Percentiles rank a stretch among this genome's conserved stretches.
Conservation (phyloP, 1,139 yeast genomes). For the Starmera stellimalicola region DNA sequence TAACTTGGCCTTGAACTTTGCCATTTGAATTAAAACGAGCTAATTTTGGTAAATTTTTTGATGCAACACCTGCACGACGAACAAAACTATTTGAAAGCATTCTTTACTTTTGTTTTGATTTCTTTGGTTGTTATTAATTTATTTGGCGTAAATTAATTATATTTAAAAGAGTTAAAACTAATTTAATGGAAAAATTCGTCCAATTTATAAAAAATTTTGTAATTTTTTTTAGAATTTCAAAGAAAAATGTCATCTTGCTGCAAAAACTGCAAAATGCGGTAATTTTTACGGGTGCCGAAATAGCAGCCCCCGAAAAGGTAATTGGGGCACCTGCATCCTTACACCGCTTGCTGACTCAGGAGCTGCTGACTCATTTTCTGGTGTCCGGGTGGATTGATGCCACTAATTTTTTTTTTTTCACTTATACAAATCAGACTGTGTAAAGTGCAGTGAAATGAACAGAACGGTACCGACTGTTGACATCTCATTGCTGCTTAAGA, state of each 20-base stretch:
- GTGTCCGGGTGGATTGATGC: neutral
- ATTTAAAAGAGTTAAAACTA: too few relatives aligned
- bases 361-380: neutral
- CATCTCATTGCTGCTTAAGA: slow-evolving; percentile 12
- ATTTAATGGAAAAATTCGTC: neutral
- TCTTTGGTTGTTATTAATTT: neutral
- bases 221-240: neutral
- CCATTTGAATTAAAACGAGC: slow-evolving; percentile 42
- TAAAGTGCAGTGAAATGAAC: too few relatives aligned
- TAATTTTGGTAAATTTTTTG: slow-evolving; percentile 25
- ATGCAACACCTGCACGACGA: neutral
- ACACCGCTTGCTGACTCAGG: neutral
- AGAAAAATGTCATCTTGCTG: too few relatives aligned
- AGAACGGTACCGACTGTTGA: slow-evolving; percentile 18
- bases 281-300: too few relatives aligned
- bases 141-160: too few relatives aligned
- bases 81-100: slow-evolving; percentile 1
- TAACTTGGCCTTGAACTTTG: slow-evolving; percentile 45
- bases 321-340: neutral
- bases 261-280: too few relatives aligned
- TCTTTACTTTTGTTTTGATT: neutral
- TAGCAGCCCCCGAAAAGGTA: too few relatives aligned
- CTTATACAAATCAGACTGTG: too few relatives aligned
- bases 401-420: too few relatives aligned
- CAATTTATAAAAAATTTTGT: neutral